phyloP scores from a whole-genome alignment of 805 yeast genomes.

The Wickerhamiella vanderwaltii region DNA sequence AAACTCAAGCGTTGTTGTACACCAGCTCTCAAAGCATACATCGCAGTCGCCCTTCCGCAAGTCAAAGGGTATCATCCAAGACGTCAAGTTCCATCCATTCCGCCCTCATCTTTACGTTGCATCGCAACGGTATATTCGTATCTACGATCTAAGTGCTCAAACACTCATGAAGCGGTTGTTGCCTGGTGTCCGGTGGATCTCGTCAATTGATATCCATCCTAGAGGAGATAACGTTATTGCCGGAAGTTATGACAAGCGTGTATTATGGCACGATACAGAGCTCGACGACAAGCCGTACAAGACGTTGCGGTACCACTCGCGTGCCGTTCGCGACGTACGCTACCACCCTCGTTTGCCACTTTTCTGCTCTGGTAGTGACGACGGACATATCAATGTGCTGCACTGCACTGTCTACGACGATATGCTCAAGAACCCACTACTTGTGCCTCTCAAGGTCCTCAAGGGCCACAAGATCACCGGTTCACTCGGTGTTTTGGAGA shows the following conservation, averaged over 20 bases:
- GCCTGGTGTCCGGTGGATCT: conserved; percentile 95
- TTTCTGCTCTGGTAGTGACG: conserved; percentile 91
- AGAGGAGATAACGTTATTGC: conserved; percentile 91
- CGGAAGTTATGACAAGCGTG: conserved; percentile 86
- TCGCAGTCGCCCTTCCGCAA: conserved; percentile 93
- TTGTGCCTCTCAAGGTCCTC: conserved; percentile 90
- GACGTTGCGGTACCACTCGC: conserved; percentile 86
- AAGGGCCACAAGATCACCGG: conserved; percentile 74
- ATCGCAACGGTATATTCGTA: conserved; percentile 82
- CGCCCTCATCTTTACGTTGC: conserved; percentile 89
- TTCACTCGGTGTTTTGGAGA: conserved; percentile 75
- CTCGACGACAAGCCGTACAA: conserved; percentile 82
- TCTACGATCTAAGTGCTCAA: conserved; percentile 84
- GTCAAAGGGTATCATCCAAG: conserved; percentile 88
- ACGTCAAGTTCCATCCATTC: conserved; percentile 93
- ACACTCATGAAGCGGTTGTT: conserved; percentile 65
- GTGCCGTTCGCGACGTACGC: conserved; percentile 78
- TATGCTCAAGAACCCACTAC: conserved; percentile 84
- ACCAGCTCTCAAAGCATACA: conserved; percentile 85
- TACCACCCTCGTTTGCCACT: conserved; percentile 84
- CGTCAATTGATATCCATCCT: conserved; percentile 87
- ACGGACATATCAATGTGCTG: conserved; percentile 85
- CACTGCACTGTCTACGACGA: conserved; percentile 96
- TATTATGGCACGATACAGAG: conserved; percentile 95
- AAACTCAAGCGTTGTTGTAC: conserved; percentile 79